Base-by-base conservation (phyloP, 768 basidiomycete species). In the Calocera viscosa region DNA sequence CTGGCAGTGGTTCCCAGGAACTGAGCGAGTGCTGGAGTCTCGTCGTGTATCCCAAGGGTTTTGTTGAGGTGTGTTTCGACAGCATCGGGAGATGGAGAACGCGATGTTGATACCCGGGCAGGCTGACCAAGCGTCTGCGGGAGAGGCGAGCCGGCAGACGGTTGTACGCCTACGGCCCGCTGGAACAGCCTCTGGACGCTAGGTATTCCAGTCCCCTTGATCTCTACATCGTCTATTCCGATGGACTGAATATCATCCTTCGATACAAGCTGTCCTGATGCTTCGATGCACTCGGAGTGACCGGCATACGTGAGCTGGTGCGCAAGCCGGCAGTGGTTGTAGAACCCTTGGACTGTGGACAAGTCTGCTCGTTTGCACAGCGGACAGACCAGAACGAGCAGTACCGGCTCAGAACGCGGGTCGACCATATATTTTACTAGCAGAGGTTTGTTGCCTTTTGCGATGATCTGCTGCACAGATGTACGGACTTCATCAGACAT, bases 251-350 rank as follows among this genome's bases (percentile, higher is more conserved):
- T 72, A 34, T 75, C 76, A 2, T 79, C 75, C 0, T 70, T 64
- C 14, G 75, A 67, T 17, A 81, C 74, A 11, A 76, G 72, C 26
- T 77, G 72, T 8, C 81, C 82, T 38, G 80, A 82, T 40, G 75
- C 76, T 63, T 76, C 76, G 26, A 84, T 79, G 66, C 82, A 83
- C 33, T 81, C 79, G 49, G 84, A 83, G 67, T 83, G 82, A 34
- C 78, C 82, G 19, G 80, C 78, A 73, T 77, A 83, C 66, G 82
- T 79, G 41, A 80, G 73, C 16, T 76, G 73, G 67, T 83, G 82
- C 10, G 78, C 74, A n/a, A 83, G 72, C 19, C 83, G 80, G 41
- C 79, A 81, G 70, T 83, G 82, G 64, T 83, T 83, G 32, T 84
- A 74, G 40, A 83, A 75, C 14, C 82, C 82, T 67, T 83, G 82